A percentile compares a stretch with the other conserved stretches of the same genome.
phyloP scores from a whole-genome alignment of 805 yeast genomes.

The Saccharomycopsis fibuligera region DNA sequence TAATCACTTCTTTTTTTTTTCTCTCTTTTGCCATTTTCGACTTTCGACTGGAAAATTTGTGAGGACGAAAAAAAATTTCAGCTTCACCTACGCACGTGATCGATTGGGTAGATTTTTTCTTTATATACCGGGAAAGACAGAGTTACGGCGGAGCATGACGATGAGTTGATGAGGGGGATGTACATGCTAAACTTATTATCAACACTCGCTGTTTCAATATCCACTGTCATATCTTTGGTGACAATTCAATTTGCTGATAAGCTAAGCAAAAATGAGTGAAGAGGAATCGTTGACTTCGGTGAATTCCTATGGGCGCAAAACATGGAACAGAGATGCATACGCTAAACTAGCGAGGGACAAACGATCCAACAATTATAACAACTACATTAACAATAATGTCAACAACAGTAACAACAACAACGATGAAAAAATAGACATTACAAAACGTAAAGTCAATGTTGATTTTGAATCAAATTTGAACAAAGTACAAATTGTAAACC shows the following conservation, averaged over 20 bases:
- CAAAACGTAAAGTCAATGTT: slow-evolving; percentile 22
- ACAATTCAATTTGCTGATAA: not conserved
- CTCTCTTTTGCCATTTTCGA: too few relatives aligned
- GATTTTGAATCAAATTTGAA: slow-evolving; percentile 29
- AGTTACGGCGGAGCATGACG: too few relatives aligned
- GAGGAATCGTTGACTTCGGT: not conserved
- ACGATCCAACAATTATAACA: slow-evolving; percentile 19
- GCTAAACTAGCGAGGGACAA: slow-evolving; percentile 39
- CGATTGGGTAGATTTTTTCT: too few relatives aligned
- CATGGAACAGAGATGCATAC: slow-evolving; percentile 69
- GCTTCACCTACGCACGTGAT: too few relatives aligned
- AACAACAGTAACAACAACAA: slow-evolving; percentile 18
- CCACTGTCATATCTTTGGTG: too few relatives aligned
- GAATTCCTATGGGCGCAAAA: slow-evolving; percentile 47
- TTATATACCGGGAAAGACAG: too few relatives aligned
- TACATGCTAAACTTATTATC: not conserved
- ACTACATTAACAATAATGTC: not conserved
- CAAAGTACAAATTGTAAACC: slow-evolving; percentile 29
- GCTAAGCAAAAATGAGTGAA: not conserved
- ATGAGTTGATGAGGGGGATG: not conserved
- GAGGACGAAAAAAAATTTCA: too few relatives aligned
- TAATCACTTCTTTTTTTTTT: too few relatives aligned
- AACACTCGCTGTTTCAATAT: too few relatives aligned
- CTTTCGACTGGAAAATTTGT: too few relatives aligned
- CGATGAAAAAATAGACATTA: slow-evolving; percentile 25